These are phyloP conservation scores for Gaultheria prostrata DNA, from an alignment of 148 eudicot genomes.

Conservation along the genomic window DNA sequence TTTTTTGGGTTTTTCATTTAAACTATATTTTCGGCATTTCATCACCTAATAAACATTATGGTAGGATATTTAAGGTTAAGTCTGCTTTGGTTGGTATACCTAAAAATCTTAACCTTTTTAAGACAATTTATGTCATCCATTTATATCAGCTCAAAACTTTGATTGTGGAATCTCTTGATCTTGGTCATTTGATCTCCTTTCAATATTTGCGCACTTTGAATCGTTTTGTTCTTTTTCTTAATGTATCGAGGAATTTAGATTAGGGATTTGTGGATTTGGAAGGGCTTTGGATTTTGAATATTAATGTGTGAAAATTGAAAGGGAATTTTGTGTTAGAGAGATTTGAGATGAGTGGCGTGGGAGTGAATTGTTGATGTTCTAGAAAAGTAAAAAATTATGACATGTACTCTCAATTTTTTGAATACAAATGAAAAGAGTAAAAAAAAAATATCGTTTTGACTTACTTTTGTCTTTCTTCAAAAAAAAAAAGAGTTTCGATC, in stretches of 20 bases:
- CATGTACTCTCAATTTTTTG: background rate
- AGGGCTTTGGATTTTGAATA: background rate
- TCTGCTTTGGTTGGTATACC: no score
- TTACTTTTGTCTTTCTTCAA: background rate
- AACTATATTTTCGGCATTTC: no score
- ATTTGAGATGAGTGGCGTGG: constrained; percentile 10
- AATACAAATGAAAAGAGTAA: no score
- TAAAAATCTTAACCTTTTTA: no score
- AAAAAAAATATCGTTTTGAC: constrained; percentile 65
- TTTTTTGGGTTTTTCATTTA: no score
- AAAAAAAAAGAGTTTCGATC: background rate
- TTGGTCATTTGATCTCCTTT: background rate
- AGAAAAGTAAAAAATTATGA: constrained; percentile 50
- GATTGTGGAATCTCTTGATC: constrained; percentile 8
- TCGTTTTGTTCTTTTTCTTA: background rate
- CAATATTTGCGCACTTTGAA: background rate
- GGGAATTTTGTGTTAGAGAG: constrained; percentile 9
- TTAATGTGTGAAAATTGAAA: constrained; percentile 5
- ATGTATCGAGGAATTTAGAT: background rate
- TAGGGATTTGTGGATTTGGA: background rate
- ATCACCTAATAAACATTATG: no score
- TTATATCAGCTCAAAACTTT: no score
- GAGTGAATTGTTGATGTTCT: constrained; percentile 30
- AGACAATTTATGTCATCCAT: no score
- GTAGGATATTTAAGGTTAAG: no score